Percentiles rank a stretch among this genome's conserved stretches.
Evolutionary conservation across 306 rosid genomes (phyloP).

Genomic region (Abrus precatorius): DNA sequence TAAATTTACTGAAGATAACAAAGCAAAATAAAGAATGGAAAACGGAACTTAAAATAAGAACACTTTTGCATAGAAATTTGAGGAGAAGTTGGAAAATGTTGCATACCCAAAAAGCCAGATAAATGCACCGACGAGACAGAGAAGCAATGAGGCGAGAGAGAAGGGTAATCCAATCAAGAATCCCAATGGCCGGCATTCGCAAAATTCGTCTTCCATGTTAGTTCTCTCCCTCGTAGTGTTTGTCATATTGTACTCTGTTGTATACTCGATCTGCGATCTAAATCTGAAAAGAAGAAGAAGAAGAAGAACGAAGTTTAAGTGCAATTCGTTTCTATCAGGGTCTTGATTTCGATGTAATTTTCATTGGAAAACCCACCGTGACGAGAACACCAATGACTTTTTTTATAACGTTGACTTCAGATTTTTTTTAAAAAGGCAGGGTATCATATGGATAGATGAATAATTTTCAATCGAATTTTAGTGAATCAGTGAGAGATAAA

Average conservation of each 20-base stretch:
- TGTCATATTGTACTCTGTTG: background rate
- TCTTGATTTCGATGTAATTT: slow-evolving; percentile 40
- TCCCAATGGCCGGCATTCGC: slow-evolving; percentile 89
- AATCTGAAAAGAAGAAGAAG: too few relatives aligned
- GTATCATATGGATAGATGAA: too few relatives aligned
- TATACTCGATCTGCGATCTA: slow-evolving; percentile 5
- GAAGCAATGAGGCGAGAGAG: slow-evolving; percentile 63
- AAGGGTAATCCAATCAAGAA: slow-evolving; percentile 85
- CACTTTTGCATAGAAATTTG: background rate
- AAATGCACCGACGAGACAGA: slow-evolving; percentile 67
- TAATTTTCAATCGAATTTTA: too few relatives aligned
- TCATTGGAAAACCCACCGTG: slow-evolving; percentile 41
- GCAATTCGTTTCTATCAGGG: background rate
- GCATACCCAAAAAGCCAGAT: slow-evolving; percentile 77
- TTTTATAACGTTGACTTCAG: slow-evolving; percentile 27
- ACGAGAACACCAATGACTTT: slow-evolving; percentile 48
- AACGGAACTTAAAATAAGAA: slow-evolving; percentile 51
- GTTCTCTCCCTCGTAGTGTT: background rate
- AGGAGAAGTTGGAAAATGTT: slow-evolving; percentile 14
- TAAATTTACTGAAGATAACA: background rate
- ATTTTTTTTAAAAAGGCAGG: too few relatives aligned
- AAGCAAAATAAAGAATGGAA: background rate
- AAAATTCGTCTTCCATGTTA: slow-evolving; percentile 58
- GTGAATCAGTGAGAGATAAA: too few relatives aligned
- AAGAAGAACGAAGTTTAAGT: background rate